Evolutionary conservation across 192 early-diverging fungal species (phyloP).

Genomic region (Umbelopsis ramanniana): DNA sequence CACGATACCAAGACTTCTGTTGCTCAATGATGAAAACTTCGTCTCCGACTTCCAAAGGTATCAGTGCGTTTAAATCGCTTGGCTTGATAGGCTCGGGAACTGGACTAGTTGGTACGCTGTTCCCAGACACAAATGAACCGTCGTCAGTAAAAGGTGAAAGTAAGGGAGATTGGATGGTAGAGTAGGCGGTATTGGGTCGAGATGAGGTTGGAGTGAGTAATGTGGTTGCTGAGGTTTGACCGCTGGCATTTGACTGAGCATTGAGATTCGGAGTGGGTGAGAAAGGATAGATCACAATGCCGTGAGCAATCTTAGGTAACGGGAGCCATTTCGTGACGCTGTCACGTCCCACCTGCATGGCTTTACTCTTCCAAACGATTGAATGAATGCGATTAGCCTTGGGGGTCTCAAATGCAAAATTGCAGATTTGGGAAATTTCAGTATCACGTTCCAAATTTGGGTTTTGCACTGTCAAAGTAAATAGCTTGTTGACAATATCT

Average conservation of each 20-base stretch:
- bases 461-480: conserved; percentile 2
- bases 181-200: conserved; percentile 23
- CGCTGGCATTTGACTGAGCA: neutral
- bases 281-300: conserved; percentile 49
- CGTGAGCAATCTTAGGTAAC: conserved; percentile 51
- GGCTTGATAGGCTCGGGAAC: conserved; percentile 11
- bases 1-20: conserved; percentile 60
- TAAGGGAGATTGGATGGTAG: conserved; percentile 18
- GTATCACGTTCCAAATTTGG: neutral
- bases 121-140: neutral
- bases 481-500: too few species aligned
- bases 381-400: neutral
- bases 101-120: conserved; percentile 6
- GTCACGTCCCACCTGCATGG: conserved; percentile 17
- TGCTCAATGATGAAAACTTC: conserved; percentile 61
- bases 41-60: conserved; percentile 57
- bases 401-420: conserved; percentile 15
- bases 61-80: conserved; percentile 19
- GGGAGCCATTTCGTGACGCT: conserved; percentile 45
- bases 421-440: neutral
- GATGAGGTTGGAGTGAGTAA: conserved; percentile 5
- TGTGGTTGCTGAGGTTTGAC: neutral
- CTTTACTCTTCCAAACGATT: neutral
- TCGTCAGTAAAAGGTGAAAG: neutral
- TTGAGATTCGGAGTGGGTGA: conserved; percentile 29